Evolutionary conservation across 1,139 yeast genomes (phyloP).

Genomic region (Hyphopichia fennica): DNA sequence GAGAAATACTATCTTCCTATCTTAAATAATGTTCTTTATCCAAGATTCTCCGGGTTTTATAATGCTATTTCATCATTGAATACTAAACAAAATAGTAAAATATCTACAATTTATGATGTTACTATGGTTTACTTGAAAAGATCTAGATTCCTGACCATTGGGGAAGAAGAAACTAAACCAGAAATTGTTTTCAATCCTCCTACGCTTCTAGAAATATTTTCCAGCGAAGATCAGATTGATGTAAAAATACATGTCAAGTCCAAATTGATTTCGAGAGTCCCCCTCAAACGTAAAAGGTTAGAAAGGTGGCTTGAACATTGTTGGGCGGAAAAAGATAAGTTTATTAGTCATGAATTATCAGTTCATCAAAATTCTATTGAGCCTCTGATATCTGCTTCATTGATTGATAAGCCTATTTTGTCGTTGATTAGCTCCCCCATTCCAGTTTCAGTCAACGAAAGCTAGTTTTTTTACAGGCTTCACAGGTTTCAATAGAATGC

Average conservation of each 20-base stretch:
- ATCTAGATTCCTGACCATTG: not conserved
- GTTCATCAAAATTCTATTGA: not conserved
- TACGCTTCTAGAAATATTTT: slow-evolving; percentile 54
- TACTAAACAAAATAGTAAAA: slow-evolving; percentile 27
- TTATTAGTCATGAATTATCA: slow-evolving; percentile 1
- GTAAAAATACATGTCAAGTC: slow-evolving; percentile 52
- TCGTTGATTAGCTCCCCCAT: not conserved
- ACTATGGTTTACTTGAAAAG: slow-evolving; percentile 45
- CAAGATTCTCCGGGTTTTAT: slow-evolving; percentile 56
- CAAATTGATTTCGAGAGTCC: slow-evolving; percentile 48
- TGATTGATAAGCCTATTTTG: not conserved
- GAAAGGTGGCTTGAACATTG: slow-evolving; percentile 71
- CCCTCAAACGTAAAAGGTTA: slow-evolving; percentile 49
- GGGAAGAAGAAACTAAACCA: not conserved
- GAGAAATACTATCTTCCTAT: slow-evolving; percentile 53
- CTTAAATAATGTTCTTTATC: slow-evolving; percentile 59
- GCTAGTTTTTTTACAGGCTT: no score
- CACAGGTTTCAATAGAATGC: no score
- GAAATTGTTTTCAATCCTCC: slow-evolving; percentile 36
- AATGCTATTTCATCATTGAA: slow-evolving; percentile 50
- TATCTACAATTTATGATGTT: slow-evolving; percentile 50
- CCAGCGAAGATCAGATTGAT: slow-evolving; percentile 38
- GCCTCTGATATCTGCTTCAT: not conserved
- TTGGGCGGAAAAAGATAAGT: slow-evolving; percentile 70
- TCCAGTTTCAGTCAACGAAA: not conserved